phyloP scores from a whole-genome alignment of 306 rosid species.

The Lathyrus tuberosus region DNA sequence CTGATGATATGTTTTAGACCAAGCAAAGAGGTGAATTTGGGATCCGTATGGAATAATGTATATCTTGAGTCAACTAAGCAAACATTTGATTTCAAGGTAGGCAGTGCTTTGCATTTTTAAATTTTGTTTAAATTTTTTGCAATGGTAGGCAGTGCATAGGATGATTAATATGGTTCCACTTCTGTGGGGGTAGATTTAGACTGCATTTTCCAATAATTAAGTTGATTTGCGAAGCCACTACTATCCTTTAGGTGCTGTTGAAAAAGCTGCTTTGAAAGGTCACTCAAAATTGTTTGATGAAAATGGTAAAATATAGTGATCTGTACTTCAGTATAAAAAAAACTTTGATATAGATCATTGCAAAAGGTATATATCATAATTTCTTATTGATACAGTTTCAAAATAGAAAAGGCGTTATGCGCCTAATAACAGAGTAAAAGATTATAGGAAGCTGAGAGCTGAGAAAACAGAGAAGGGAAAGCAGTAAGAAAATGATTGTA shows the following conservation, averaged over 20 bases:
- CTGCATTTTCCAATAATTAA: slow-evolving; percentile 1
- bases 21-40: slow-evolving; percentile 50
- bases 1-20: slow-evolving; percentile 82
- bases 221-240: slow-evolving; percentile 28
- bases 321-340: not conserved
- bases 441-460: not conserved
- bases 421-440: not conserved
- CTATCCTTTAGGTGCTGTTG: slow-evolving; percentile 5
- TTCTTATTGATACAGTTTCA: not conserved
- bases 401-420: not conserved
- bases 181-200: slow-evolving; percentile 19
- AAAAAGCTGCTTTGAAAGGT: slow-evolving; percentile 22
- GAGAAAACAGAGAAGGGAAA: slow-evolving; percentile 3
- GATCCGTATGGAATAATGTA: slow-evolving; percentile 50
- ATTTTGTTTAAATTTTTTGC: slow-evolving; percentile 23
- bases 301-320: slow-evolving; percentile 19
- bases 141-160: slow-evolving; percentile 13
- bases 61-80: slow-evolving; percentile 68
- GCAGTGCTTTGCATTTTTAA: slow-evolving; percentile 18
- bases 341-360: not conserved
- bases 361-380: not conserved
- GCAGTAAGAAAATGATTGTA: not conserved
- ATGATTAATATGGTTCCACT: slow-evolving; percentile 19
- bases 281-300: slow-evolving; percentile 26
- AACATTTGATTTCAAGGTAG: slow-evolving; percentile 80